Conservation (phyloP, 2,329 filamentous ascomycete species). For the Calonectria pseudoturangicola region DNA sequence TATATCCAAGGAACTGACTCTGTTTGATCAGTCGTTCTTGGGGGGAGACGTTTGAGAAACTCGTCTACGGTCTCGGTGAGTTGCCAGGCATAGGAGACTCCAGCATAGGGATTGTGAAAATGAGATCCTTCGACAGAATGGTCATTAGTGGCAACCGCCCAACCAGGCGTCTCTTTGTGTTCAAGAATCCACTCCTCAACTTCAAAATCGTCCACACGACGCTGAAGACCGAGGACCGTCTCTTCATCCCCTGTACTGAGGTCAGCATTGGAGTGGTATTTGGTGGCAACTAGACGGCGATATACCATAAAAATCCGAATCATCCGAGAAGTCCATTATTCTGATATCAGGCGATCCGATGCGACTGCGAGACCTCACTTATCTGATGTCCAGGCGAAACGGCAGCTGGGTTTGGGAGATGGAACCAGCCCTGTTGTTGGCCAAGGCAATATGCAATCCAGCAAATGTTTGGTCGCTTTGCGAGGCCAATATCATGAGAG, state of each 20-base stretch:
- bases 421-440: neutral
- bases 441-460: neutral
- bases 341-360: neutral
- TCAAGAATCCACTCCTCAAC: conserved; percentile 64
- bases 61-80: conserved; percentile 76
- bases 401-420: neutral
- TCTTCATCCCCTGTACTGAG: conserved; percentile 72
- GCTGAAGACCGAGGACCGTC: conserved; percentile 67
- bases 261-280: conserved; percentile 35
- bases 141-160: conserved; percentile 49
- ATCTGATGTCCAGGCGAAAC: no score
- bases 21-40: conserved; percentile 73
- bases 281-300: neutral
- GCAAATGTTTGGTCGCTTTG: neutral
- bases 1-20: conserved; percentile 80
- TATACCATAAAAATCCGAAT: conserved; percentile 76
- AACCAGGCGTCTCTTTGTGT: conserved; percentile 54
- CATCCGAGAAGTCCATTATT: conserved; percentile 64
- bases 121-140: conserved; percentile 51
- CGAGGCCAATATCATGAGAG: neutral
- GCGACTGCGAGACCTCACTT: neutral
- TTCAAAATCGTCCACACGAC: conserved; percentile 71
- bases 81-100: conserved; percentile 74
- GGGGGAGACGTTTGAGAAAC: conserved; percentile 82
- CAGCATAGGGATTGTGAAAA: conserved; percentile 77